phyloP scores from a whole-genome alignment of 192 early-diverging fungal genomes.

The Mortierella claussenii region DNA sequence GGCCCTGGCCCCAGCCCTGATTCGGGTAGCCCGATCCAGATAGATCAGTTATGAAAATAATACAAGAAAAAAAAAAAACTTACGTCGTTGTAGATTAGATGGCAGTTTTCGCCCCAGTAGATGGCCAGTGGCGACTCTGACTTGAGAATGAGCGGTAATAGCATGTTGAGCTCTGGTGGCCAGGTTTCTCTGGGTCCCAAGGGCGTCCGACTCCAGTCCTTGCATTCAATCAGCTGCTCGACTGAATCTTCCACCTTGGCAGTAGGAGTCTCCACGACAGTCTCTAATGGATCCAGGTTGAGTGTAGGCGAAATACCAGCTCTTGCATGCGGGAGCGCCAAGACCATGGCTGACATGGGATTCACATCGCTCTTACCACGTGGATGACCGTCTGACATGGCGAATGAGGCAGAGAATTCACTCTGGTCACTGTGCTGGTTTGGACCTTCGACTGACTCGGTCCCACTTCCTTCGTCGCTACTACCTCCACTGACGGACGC shows the following conservation, averaged over 20 bases:
- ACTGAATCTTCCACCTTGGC: constrained; percentile 22
- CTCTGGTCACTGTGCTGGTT: not conserved
- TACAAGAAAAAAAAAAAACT: not conserved
- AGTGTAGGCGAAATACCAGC: constrained; percentile 24
- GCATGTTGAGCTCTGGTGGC: constrained; percentile 16
- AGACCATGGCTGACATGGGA: too few relatives aligned
- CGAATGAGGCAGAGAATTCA: not conserved
- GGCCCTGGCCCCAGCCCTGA: too few relatives aligned
- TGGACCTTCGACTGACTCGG: too few relatives aligned
- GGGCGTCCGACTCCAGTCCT: constrained; percentile 50
- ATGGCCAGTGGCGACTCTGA: constrained; percentile 25
- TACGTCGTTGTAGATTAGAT: constrained; percentile 44
- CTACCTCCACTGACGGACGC: not conserved
- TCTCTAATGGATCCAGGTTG: constrained; percentile 10
- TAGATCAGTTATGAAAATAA: not conserved
- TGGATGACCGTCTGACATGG: not conserved
- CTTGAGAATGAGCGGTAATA: constrained; percentile 9
- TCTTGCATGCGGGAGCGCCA: constrained; percentile 13
- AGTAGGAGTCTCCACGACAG: not conserved
- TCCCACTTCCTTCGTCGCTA: not conserved
- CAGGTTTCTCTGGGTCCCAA: constrained; percentile 38
- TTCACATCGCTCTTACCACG: not conserved
- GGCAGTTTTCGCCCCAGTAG: constrained; percentile 30
- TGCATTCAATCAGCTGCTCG: constrained; percentile 16
- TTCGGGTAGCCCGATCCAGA: not conserved